Evolutionary conservation across 352 stramenopile genomes (phyloP).

Genomic region (Phytopythium helicoides): DNA sequence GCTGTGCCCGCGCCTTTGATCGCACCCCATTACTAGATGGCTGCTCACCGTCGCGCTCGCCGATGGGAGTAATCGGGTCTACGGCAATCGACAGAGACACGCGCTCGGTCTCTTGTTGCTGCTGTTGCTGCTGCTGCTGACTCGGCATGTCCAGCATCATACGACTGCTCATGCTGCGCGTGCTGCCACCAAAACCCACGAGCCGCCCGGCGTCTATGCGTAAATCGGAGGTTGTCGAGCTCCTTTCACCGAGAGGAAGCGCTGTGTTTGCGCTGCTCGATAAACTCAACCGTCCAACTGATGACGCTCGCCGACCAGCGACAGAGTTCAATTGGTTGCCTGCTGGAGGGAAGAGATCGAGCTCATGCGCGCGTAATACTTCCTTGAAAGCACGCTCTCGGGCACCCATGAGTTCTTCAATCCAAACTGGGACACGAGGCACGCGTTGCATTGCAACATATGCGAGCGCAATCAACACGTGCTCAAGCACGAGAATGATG

Average conservation of each 20-base stretch:
- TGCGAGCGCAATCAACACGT: conserved; percentile 46
- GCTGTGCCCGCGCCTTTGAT: conserved; percentile 53
- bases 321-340: neutral
- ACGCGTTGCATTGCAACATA: conserved; percentile 57
- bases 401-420: conserved; percentile 48
- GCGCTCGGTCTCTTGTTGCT: conserved; percentile 8
- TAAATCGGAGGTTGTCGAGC: conserved; percentile 13
- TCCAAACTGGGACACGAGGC: conserved; percentile 48
- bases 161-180: conserved; percentile 22
- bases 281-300: neutral
- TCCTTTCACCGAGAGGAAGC: neutral
- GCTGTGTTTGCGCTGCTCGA: conserved; percentile 26
- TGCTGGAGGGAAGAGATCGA: conserved; percentile 36
- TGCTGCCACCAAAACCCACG: conserved; percentile 22
- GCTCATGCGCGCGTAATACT: conserved; percentile 46
- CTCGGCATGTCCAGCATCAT: conserved; percentile 1
- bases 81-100: conserved; percentile 25
- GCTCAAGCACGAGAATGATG: conserved; percentile 56
- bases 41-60: conserved; percentile 31
- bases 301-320: neutral
- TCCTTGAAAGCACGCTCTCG: conserved; percentile 69
- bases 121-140: conserved; percentile 9
- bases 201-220: conserved; percentile 31
- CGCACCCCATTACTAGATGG: conserved; percentile 49
- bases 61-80: conserved; percentile 48